Percentiles rank a stretch among this genome's conserved stretches.
These are phyloP conservation scores for Vigna unguiculata DNA, from an alignment of 306 rosid genomes.

Conservation along the genomic window DNA sequence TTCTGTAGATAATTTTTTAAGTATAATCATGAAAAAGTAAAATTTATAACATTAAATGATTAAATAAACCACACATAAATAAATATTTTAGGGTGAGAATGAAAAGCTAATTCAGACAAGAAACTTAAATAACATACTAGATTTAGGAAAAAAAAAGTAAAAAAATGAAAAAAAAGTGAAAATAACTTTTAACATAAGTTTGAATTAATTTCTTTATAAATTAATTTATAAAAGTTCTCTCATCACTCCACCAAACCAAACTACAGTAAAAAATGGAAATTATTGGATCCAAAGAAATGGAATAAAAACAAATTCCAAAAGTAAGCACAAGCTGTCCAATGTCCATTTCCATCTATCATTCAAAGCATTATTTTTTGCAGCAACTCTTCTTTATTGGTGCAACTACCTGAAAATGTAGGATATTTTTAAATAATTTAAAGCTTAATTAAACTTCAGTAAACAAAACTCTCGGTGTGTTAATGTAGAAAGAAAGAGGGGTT, in stretches of 20 bases:
- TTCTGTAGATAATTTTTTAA: no score
- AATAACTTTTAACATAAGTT: no score
- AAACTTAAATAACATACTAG: no score
- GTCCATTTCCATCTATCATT: neutral
- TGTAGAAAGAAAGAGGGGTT: neutral
- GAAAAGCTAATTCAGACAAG: neutral
- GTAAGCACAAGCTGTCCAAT: constrained; percentile 7
- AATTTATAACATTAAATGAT: no score
- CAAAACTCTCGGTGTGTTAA: neutral
- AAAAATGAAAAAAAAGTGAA: no score
- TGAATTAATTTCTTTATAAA: no score
- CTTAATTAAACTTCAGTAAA: neutral
- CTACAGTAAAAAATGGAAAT: neutral
- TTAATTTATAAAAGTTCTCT: no score
- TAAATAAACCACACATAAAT: neutral
- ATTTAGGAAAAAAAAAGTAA: no score
- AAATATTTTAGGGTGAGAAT: neutral
- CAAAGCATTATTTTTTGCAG: constrained; percentile 1
- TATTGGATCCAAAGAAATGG: neutral
- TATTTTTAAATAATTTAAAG: neutral
- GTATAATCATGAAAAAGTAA: no score
- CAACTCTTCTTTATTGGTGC: neutral
- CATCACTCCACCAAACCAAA: neutral
- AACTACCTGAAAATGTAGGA: neutral
- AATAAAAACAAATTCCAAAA: neutral